phyloP scores from a whole-genome alignment of 1,139 yeast genomes.

The Blastobotrys niveus region DNA sequence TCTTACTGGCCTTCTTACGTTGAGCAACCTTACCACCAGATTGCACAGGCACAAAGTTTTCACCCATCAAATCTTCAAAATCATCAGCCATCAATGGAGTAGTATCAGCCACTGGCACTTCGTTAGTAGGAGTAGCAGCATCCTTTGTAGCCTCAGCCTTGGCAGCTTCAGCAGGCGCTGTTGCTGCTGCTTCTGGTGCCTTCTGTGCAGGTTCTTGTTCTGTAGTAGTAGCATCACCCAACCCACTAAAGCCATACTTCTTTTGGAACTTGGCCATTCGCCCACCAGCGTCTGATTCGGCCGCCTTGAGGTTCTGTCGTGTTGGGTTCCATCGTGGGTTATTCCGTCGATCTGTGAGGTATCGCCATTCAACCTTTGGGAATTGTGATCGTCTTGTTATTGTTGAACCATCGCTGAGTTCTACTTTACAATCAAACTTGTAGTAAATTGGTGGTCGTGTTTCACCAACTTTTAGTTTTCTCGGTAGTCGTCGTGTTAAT shows the following conservation, averaged over 20 bases:
- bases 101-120: background rate
- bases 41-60: conserved; percentile 57
- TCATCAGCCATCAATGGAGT: conserved; percentile 40
- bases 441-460: conserved; percentile 91
- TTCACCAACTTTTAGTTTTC: conserved; percentile 52
- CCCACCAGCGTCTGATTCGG: conserved; percentile 80
- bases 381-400: conserved; percentile 75
- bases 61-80: conserved; percentile 57
- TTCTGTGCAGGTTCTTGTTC: conserved; percentile 27
- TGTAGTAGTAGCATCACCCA: conserved; percentile 6
- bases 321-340: conserved; percentile 83
- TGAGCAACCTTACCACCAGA: conserved; percentile 55
- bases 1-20: conserved; percentile 44
- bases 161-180: conserved; percentile 8
- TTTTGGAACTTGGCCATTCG: conserved; percentile 78
- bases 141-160: conserved; percentile 16
- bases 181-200: conserved; percentile 7
- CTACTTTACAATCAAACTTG: conserved; percentile 81
- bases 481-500: conserved; percentile 24
- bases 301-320: conserved; percentile 65
- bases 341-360: conserved; percentile 85
- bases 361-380: conserved; percentile 80
- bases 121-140: background rate
- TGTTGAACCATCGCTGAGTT: conserved; percentile 90
- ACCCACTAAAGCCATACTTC: conserved; percentile 53